phyloP scores from a whole-genome alignment of 495 filamentous ascomycete species.

The Apiosordaria backusii region DNA sequence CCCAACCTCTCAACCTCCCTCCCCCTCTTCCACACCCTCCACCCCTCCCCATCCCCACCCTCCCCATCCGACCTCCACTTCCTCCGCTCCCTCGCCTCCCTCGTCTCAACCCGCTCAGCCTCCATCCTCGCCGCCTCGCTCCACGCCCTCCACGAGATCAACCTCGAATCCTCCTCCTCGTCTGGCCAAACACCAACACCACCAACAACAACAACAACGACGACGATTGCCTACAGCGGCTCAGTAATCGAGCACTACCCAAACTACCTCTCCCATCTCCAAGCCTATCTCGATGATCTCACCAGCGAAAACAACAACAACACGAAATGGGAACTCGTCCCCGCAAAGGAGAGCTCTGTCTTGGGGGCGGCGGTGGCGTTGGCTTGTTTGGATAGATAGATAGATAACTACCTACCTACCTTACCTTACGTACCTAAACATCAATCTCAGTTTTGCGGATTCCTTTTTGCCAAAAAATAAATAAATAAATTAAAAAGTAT shows the following conservation, averaged over 20 bases:
- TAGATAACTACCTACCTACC: neutral
- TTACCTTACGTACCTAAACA: neutral
- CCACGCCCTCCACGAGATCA: conserved; percentile 59
- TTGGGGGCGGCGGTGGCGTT: conserved; percentile 61
- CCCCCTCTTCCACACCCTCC: conserved; percentile 37
- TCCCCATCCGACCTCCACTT: conserved; percentile 48
- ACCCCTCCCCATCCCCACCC: conserved; percentile 44
- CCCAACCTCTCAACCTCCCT: conserved; percentile 31
- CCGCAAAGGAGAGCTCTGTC: conserved; percentile 58
- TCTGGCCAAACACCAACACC: no score
- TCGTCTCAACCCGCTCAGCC: conserved; percentile 58
- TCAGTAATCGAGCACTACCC: conserved; percentile 65
- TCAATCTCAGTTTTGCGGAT: no score
- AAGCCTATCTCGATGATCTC: conserved; percentile 51
- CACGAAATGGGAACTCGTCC: conserved; percentile 49
- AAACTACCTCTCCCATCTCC: conserved; percentile 45
- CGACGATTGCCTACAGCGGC: conserved; percentile 60
- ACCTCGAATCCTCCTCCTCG: conserved; percentile 34
- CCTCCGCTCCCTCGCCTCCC: conserved; percentile 51
- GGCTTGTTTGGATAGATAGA: conserved; percentile 38
- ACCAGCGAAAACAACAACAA: conserved; percentile 21
- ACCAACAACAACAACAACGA: conserved; percentile 6
- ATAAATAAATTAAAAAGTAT: no score
- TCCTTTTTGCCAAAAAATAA: no score
- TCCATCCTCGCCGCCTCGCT: conserved; percentile 61